Base-by-base conservation (phyloP, 306 rosid species). In the Cucurbita pepo region DNA sequence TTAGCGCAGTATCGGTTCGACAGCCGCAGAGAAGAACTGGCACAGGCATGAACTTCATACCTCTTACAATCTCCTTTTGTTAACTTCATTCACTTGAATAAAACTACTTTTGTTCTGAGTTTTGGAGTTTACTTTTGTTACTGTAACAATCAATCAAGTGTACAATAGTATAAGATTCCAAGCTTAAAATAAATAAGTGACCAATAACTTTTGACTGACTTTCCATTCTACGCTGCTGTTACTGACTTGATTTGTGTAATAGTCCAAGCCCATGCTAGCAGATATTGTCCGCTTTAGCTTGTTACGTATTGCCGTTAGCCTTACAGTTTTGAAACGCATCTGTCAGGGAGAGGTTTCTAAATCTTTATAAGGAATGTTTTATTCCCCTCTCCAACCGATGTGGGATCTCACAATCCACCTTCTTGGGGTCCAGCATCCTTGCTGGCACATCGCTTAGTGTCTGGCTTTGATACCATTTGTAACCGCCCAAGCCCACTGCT, bases 1-100 rank as follows among this genome's bases (percentile, higher is more conserved):
- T 71, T 91, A 61, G 78, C 85, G 15, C 88, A 79, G 62, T 52
- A 74, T 69, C 90, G 79, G 76, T 56, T 85, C 41, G 96, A 87
- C 71, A 73, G 76, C 77, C 79, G 59, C 45, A 13, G 74, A 34
- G 58, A 69, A 69, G 74, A 50, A 44, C 22, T 30, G 15, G 58
- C 15, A 25, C 74, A 69, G 57, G 58, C 74, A 69, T 69, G 74
- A 69, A 69, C 12, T 50, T 50, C 1, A 4, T 48, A 25, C 57
- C 43, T 15, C 18, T 25, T 13, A 69, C 58, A 69, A 47, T 36
- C 56, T 50, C 11, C 50, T 69, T 30, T 69, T 50, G 58, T 69
- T 69, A 30, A 50, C 73, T 69, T 30, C 15, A 67, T 25, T 69
- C 72, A 66, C 18, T 66, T 47, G 73, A 48, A 50, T 69, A 50